Conservation (phyloP, 352 stramenopile species). For the Phytopythium aichiense region DNA sequence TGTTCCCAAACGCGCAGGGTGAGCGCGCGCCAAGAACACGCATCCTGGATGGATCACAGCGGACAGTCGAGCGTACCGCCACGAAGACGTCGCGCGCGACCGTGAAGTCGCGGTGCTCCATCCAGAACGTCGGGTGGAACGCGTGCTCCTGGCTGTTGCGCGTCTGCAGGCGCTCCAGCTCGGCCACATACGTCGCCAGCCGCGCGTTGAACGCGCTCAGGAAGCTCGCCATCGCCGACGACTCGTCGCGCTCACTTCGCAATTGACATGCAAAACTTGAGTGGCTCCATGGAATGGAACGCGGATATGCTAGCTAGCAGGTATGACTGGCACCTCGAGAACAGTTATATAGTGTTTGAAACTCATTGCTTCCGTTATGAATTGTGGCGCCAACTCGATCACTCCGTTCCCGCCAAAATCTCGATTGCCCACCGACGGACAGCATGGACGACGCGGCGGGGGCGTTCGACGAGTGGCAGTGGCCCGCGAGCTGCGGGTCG, state of each 20-base stretch:
- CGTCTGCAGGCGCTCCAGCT: conserved; percentile 59
- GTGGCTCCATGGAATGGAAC: too few relatives aligned
- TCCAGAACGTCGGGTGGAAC: conserved; percentile 79
- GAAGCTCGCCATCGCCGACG: conserved; percentile 38
- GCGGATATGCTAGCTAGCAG: too few relatives aligned
- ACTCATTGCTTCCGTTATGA: too few relatives aligned
- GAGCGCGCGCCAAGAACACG: not conserved
- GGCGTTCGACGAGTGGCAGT: conserved; percentile 68
- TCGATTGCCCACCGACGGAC: too few relatives aligned
- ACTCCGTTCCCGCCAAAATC: too few relatives aligned
- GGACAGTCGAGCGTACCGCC: conserved; percentile 31
- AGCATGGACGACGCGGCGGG: conserved; percentile 7
- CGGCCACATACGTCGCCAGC: conserved; percentile 41
- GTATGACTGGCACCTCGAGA: too few relatives aligned
- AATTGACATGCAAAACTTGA: not conserved
- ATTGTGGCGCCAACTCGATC: too few relatives aligned
- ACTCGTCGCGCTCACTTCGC: not conserved
- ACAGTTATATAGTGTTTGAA: too few relatives aligned
- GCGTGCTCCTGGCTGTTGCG: conserved; percentile 43
- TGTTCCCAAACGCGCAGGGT: conserved; percentile 11
- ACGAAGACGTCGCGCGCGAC: conserved; percentile 78
- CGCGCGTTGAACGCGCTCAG: conserved; percentile 54
- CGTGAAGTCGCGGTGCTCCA: conserved; percentile 71
- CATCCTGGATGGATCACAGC: not conserved
- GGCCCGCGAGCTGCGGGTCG: conserved; percentile 47